These are phyloP conservation scores for Neurospora africana DNA, from an alignment of 495 filamentous ascomycete genomes.

Conservation along the genomic window DNA sequence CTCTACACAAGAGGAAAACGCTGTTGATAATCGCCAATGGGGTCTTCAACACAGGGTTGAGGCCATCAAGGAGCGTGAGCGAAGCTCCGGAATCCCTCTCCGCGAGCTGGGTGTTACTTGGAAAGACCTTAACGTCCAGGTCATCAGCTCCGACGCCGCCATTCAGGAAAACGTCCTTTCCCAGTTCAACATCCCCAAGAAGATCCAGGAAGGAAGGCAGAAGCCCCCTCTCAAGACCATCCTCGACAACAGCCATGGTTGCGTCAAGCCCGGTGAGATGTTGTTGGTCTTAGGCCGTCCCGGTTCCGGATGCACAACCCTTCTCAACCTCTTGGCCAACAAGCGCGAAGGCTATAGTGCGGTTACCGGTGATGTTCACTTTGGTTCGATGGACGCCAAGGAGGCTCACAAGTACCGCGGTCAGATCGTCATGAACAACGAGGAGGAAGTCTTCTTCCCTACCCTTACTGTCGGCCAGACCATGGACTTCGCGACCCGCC, in stretches of 20 bases:
- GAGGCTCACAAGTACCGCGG: conserved; percentile 48
- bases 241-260: conserved; percentile 41
- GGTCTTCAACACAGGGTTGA: conserved; percentile 36
- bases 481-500: conserved; percentile 46
- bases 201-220: conserved; percentile 33
- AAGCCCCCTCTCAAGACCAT: conserved; percentile 51
- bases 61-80: conserved; percentile 33
- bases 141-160: conserved; percentile 25
- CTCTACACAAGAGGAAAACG: not conserved
- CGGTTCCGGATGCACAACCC: conserved; percentile 66
- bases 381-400: conserved; percentile 47
- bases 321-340: conserved; percentile 69
- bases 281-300: conserved; percentile 69
- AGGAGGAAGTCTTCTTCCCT: conserved; percentile 55
- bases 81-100: conserved; percentile 36
- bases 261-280: conserved; percentile 62
- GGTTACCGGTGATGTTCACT: conserved; percentile 58
- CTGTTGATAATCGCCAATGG: conserved; percentile 17
- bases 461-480: conserved; percentile 54
- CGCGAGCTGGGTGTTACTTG: conserved; percentile 49
- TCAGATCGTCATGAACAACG: conserved; percentile 44
- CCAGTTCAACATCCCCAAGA: conserved; percentile 42
- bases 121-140: conserved; percentile 52
- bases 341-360: conserved; percentile 57
- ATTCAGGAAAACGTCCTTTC: conserved; percentile 38